A percentile compares a stretch with the other conserved stretches of the same genome.
Evolutionary conservation across 2,329 filamentous ascomycete species (phyloP).

Genomic region (Hypoxylon sp.): DNA sequence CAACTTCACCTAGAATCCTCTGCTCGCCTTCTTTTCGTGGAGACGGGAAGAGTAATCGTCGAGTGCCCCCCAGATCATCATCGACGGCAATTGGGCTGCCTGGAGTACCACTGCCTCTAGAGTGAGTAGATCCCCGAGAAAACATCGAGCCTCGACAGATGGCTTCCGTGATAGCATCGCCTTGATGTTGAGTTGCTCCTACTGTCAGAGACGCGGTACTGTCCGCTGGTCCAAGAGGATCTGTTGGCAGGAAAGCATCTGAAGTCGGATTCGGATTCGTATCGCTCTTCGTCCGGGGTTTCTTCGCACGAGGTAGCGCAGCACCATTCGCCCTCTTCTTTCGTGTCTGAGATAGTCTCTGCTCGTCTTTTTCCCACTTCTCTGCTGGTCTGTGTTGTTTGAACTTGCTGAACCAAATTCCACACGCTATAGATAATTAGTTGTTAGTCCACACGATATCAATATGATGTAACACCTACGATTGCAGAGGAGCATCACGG

Average conservation of each 20-base stretch:
- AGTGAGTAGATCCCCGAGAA: slow-evolving; percentile 64
- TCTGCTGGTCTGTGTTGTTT: slow-evolving; percentile 86
- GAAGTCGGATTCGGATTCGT: slow-evolving; percentile 63
- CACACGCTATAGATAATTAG: slow-evolving; percentile 74
- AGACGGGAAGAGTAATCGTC: slow-evolving; percentile 82
- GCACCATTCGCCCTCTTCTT: slow-evolving; percentile 64
- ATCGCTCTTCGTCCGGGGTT: slow-evolving; percentile 65
- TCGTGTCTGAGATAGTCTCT: slow-evolving; percentile 66
- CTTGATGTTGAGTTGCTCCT: slow-evolving; percentile 53
- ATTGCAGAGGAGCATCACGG: slow-evolving; percentile 87
- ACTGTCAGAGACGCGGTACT: slow-evolving; percentile 49
- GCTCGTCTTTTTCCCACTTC: slow-evolving; percentile 80
- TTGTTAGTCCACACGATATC: slow-evolving; percentile 34
- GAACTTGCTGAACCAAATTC: slow-evolving; percentile 93
- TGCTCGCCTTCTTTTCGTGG: slow-evolving; percentile 75
- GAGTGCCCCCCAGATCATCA: slow-evolving; percentile 70
- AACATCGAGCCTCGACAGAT: slow-evolving; percentile 61
- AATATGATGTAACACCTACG: slow-evolving; percentile 66
- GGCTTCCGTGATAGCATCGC: slow-evolving; percentile 54
- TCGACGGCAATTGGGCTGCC: slow-evolving; percentile 70
- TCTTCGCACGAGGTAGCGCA: slow-evolving; percentile 62
- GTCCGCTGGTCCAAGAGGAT: slow-evolving; percentile 66
- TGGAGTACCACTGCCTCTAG: slow-evolving; percentile 69
- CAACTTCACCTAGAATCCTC: slow-evolving; percentile 73
- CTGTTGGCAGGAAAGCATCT: slow-evolving; percentile 68